phyloP scores from a whole-genome alignment of 2,329 filamentous ascomycete species.

The Diaporthe helianthi region DNA sequence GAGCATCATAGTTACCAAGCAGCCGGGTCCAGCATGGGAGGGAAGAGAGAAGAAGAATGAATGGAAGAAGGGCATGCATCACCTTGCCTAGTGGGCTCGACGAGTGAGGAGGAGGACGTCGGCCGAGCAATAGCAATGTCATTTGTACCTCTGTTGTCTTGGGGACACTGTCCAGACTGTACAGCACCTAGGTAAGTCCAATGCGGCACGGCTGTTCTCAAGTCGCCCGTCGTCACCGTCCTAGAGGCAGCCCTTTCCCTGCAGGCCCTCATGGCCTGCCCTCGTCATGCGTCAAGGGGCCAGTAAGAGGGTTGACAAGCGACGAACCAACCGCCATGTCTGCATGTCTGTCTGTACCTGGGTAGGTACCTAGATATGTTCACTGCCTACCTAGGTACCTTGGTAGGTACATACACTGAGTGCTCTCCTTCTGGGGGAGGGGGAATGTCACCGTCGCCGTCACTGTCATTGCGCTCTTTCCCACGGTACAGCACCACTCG shows the following conservation, averaged over 20 bases:
- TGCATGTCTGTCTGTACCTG: no score
- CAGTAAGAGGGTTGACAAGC: neutral
- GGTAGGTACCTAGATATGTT: no score
- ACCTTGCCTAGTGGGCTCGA: conserved; percentile 11
- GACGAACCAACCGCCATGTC: conserved; percentile 5
- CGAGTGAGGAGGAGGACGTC: neutral
- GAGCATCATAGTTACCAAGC: conserved; percentile 14
- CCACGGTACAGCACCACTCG: conserved; percentile 10
- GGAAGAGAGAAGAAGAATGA: neutral
- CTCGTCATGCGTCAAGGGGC: conserved; percentile 19
- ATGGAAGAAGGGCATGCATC: conserved; percentile 10
- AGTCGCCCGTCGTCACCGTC: conserved; percentile 1
- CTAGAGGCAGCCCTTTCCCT: conserved; percentile 11
- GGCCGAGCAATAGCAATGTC: neutral
- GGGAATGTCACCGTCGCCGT: conserved; percentile 9
- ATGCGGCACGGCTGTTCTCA: conserved; percentile 11
- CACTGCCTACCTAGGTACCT: no score
- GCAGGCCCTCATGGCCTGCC: conserved; percentile 12
- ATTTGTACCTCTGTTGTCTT: neutral
- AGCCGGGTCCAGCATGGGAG: conserved; percentile 14
- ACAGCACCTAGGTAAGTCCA: no score
- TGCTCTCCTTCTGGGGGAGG: conserved; percentile 7
- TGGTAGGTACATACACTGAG: no score
- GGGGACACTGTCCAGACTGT: neutral
- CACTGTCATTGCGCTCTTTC: neutral